Conservation (phyloP, 129 eudicot genomes). For the Pulicaria dysenterica region DNA sequence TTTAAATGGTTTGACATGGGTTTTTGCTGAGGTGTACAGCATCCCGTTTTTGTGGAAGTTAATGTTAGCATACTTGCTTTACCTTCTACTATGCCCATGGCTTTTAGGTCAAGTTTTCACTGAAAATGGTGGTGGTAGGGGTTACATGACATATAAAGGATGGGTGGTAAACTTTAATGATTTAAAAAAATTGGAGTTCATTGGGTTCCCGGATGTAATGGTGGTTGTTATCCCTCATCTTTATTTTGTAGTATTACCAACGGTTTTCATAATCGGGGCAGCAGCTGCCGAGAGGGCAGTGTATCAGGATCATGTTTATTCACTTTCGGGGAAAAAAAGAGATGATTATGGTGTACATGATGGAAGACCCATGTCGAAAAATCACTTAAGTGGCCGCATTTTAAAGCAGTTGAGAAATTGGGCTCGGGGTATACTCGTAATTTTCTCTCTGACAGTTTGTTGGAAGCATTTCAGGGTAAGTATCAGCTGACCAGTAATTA, state of each 20-base stretch:
- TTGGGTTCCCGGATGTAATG: slow-evolving; percentile 89
- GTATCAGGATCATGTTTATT: slow-evolving; percentile 50
- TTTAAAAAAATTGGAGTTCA: slow-evolving; percentile 41
- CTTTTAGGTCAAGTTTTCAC: slow-evolving; percentile 67
- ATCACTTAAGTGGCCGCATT: slow-evolving; percentile 12
- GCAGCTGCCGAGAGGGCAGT: slow-evolving; percentile 72
- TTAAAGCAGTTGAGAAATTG: slow-evolving; percentile 35
- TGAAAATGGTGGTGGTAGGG: slow-evolving; percentile 58
- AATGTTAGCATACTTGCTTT: slow-evolving; percentile 58
- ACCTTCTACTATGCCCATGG: slow-evolving; percentile 88
- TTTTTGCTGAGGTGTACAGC: slow-evolving; percentile 48
- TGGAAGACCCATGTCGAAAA: slow-evolving; percentile 23
- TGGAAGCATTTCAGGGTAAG: slow-evolving; percentile 83
- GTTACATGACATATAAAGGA: slow-evolving; percentile 94
- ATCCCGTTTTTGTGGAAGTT: slow-evolving; percentile 55
- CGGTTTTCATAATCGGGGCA: slow-evolving; percentile 43
- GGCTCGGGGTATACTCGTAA: slow-evolving; percentile 53
- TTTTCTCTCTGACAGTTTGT: slow-evolving; percentile 59
- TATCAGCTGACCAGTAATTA: slow-evolving; percentile 10
- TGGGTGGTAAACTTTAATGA: slow-evolving; percentile 60
- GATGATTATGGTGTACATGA: slow-evolving; percentile 42
- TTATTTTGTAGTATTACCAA: slow-evolving; percentile 70
- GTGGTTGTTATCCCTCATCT: slow-evolving; percentile 86
- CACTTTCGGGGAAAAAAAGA: slow-evolving; percentile 68
- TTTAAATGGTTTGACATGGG: slow-evolving; percentile 56